Conservation (phyloP, 1,284 basidiomycete species). For the Moniliella sp. region DNA sequence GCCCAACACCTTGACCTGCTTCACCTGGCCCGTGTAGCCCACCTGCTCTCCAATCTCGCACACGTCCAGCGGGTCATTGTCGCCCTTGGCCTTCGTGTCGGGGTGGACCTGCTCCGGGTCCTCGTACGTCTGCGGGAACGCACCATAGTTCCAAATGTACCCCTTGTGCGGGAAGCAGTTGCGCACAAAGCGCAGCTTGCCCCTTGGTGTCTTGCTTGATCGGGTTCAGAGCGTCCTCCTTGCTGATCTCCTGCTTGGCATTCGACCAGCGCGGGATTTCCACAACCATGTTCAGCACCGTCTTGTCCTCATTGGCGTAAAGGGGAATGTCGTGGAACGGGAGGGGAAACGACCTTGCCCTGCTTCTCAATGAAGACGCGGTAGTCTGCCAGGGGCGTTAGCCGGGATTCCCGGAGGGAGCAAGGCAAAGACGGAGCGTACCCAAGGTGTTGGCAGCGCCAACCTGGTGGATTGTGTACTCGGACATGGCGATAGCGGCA, state of each 20-base stretch:
- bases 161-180: slow-evolving; percentile 99
- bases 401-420: too few relatives aligned
- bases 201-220: slow-evolving; percentile 95
- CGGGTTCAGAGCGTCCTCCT: slow-evolving; percentile 90
- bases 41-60: slow-evolving; percentile 99
- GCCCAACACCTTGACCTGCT: slow-evolving; percentile 99
- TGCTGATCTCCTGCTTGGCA: slow-evolving; percentile 87
- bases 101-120: slow-evolving; percentile 68
- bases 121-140: slow-evolving; percentile 98
- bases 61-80: slow-evolving; percentile 97
- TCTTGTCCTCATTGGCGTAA: slow-evolving; percentile 31
- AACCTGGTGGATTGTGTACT: slow-evolving; percentile 52
- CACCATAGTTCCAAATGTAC: slow-evolving; percentile 42
- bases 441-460: slow-evolving; percentile 79
- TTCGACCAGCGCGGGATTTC: slow-evolving; percentile 99
- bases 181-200: slow-evolving; percentile 83
- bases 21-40: slow-evolving; percentile 88
- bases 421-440: too few relatives aligned
- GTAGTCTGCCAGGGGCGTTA: too few relatives aligned
- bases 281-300: slow-evolving; percentile 43
- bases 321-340: slow-evolving; percentile 33
- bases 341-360: slow-evolving; percentile 21
- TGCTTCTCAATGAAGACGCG: slow-evolving; percentile 62
- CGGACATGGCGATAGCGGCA: slow-evolving; percentile 15
- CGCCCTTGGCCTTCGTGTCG: slow-evolving; percentile 95